A percentile compares a stretch with the other conserved stretches of the same genome.
These are phyloP conservation scores for Fusarium tuaranense DNA, from an alignment of 2,329 filamentous ascomycete species.

Conservation along the genomic window DNA sequence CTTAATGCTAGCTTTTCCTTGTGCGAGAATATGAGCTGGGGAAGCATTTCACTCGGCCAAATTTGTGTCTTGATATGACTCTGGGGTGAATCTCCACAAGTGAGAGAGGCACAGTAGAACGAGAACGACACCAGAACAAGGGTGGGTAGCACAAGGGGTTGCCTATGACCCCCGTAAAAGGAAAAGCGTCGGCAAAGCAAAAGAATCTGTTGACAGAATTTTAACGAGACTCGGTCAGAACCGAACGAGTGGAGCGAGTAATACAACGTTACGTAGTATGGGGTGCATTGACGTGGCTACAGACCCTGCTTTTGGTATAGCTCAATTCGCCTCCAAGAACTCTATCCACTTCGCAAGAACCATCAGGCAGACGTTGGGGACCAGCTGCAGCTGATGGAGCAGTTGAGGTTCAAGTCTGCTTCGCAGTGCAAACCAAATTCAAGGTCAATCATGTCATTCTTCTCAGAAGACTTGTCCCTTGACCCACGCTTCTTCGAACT, in stretches of 20 bases:
- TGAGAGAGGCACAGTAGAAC: neutral
- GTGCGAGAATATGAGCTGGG: neutral
- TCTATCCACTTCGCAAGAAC: neutral
- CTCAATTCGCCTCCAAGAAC: neutral
- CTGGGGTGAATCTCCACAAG: neutral
- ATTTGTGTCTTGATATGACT: neutral
- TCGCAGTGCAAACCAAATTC: neutral
- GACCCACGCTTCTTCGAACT: constrained; percentile 58
- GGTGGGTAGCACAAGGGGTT: neutral
- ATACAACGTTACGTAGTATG: neutral
- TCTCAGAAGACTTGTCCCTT: constrained; percentile 48
- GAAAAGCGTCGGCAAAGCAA: neutral
- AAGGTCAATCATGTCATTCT: constrained; percentile 27
- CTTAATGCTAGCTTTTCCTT: neutral
- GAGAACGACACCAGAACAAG: neutral
- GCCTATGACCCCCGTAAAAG: neutral
- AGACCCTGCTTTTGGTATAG: neutral
- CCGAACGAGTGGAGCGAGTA: neutral
- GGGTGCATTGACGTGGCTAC: neutral
- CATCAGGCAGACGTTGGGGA: neutral
- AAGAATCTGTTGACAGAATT: neutral
- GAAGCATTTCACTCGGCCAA: neutral
- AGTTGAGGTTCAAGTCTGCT: neutral
- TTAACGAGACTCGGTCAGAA: neutral
- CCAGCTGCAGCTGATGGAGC: neutral